Conservation (phyloP, 2,329 filamentous ascomycete genomes). For the Sarocladium brachiariae region DNA sequence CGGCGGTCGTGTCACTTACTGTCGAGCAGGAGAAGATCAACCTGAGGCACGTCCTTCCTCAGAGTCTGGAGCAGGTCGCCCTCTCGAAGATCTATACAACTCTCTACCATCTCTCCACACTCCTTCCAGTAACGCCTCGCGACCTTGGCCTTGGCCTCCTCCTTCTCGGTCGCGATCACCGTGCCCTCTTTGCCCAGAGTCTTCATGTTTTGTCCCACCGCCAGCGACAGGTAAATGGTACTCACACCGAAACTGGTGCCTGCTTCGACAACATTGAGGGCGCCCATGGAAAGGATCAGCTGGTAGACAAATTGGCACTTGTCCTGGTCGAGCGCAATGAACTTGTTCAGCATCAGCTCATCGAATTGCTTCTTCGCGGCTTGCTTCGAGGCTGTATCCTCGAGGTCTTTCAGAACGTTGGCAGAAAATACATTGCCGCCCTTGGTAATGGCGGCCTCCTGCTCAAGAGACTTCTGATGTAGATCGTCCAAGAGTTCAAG, state of each 20-base stretch:
- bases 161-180: constrained; percentile 56
- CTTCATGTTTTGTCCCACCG: constrained; percentile 40
- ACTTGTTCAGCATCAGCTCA: constrained; percentile 44
- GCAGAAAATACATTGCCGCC: constrained; percentile 11
- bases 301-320: constrained; percentile 52
- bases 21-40: constrained; percentile 55
- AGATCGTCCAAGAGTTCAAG: constrained; percentile 10
- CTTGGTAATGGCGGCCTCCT: constrained; percentile 10
- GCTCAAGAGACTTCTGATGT: constrained; percentile 11
- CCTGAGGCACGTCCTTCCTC: constrained; percentile 35
- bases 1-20: constrained; percentile 41
- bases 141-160: constrained; percentile 41
- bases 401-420: constrained; percentile 8
- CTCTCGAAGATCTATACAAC: constrained; percentile 48
- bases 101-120: constrained; percentile 40
- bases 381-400: constrained; percentile 5
- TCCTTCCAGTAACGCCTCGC: constrained; percentile 48
- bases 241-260: constrained; percentile 56
- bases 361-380: constrained; percentile 17
- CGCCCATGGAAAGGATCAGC: constrained; percentile 39
- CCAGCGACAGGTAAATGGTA: constrained; percentile 56
- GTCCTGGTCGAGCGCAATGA: constrained; percentile 52
- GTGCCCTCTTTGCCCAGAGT: constrained; percentile 14
- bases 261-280: constrained; percentile 48
- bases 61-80: constrained; percentile 50